A percentile compares a stretch with the other conserved stretches of the same genome.
These are phyloP conservation scores for Podila minutissima DNA, from an alignment of 192 early-diverging fungal species.

Conservation along the genomic window DNA sequence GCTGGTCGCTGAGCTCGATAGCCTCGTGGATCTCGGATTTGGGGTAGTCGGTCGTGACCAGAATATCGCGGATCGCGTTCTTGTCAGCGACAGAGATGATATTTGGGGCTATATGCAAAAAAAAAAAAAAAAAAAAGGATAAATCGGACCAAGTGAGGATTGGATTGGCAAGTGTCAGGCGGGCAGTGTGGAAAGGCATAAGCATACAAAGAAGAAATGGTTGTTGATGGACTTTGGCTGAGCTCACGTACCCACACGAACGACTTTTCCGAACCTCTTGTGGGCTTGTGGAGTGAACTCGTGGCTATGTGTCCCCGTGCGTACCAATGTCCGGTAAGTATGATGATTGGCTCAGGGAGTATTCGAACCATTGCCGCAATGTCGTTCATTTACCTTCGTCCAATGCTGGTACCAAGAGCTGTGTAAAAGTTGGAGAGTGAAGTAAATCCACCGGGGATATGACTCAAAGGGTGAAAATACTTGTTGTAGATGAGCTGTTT, in stretches of 20 bases:
- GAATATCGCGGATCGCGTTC: constrained; percentile 49
- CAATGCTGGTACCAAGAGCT: constrained; percentile 4
- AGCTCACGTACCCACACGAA: constrained; percentile 19
- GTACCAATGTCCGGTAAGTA: too few species aligned
- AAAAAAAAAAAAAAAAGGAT: too few species aligned
- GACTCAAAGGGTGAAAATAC: constrained; percentile 24
- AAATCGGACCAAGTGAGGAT: too few species aligned
- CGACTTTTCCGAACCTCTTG: constrained; percentile 49
- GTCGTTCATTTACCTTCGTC: constrained; percentile 19
- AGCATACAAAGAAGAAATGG: too few species aligned
- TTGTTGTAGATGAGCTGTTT: constrained; percentile 16
- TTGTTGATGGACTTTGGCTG: too few species aligned
- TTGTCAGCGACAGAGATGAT: constrained; percentile 51
- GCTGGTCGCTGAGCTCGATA: constrained; percentile 15
- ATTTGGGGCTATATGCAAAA: neutral
- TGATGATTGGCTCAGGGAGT: too few species aligned
- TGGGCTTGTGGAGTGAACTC: constrained; percentile 18
- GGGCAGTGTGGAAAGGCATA: too few species aligned
- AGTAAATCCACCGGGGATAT: constrained; percentile 10
- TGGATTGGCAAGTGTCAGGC: too few species aligned
- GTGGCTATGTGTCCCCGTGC: neutral
- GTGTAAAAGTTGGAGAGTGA: constrained; percentile 14
- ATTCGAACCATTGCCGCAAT: too few species aligned
- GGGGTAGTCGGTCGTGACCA: constrained; percentile 24
- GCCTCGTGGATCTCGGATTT: constrained; percentile 16